phyloP scores from a whole-genome alignment of 331 rosid species.

The Malus hybrid region DNA sequence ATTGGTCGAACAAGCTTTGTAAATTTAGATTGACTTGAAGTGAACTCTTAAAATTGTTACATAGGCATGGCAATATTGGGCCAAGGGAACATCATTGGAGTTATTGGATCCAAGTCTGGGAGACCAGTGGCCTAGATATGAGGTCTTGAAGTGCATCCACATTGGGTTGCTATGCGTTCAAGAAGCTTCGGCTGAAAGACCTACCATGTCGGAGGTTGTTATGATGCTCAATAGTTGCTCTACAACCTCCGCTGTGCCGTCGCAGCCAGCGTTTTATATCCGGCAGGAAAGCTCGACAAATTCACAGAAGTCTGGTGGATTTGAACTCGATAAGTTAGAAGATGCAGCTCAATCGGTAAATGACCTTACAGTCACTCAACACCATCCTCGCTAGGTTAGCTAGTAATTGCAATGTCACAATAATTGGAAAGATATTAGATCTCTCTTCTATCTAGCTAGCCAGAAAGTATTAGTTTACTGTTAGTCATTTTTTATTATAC shows the following conservation, averaged over 20 bases:
- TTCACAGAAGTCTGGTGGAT: neutral
- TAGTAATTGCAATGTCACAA: neutral
- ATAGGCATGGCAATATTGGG: slow-evolving; percentile 31
- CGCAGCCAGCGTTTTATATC: neutral
- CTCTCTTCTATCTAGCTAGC: neutral
- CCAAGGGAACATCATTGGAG: slow-evolving; percentile 16
- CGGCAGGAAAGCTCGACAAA: neutral
- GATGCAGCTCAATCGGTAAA: neutral
- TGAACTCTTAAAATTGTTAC: neutral
- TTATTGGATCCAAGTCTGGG: slow-evolving; percentile 16
- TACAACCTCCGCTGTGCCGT: neutral
- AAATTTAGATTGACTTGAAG: neutral
- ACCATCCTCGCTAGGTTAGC: neutral
- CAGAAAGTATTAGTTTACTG: neutral
- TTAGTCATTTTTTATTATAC: too few relatives aligned
- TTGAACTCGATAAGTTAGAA: neutral
- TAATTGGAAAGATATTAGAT: neutral
- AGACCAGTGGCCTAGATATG: slow-evolving; percentile 18
- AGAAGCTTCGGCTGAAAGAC: slow-evolving; percentile 28
- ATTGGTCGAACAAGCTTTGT: neutral
- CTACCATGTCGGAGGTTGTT: slow-evolving; percentile 23
- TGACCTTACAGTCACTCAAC: neutral
- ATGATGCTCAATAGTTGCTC: slow-evolving; percentile 22
- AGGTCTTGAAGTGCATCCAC: slow-evolving; percentile 26
- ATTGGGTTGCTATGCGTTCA: slow-evolving; percentile 25